These are phyloP conservation scores for Moesziomyces antarcticus DNA, from an alignment of 1,284 basidiomycete species.

Conservation along the genomic window DNA sequence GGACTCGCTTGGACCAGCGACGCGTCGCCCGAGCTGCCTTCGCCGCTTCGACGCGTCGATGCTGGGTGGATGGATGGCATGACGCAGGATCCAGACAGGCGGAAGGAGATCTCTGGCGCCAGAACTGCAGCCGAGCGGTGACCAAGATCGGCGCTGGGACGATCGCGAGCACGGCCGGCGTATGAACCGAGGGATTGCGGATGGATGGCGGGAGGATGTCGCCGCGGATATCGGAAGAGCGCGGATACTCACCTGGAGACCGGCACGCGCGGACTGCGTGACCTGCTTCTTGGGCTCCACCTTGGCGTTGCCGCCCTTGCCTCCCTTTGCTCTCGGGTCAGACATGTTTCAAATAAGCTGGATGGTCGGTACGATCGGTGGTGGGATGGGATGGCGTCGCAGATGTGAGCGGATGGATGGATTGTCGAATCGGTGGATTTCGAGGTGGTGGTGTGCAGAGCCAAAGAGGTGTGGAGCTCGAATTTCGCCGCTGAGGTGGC, in stretches of 20 bases:
- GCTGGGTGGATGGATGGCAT: conserved; percentile 10
- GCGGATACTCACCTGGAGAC: conserved; percentile 59
- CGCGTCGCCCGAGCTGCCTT: background rate
- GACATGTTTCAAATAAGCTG: conserved; percentile 27
- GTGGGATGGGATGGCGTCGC: background rate
- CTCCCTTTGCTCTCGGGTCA: conserved; percentile 53
- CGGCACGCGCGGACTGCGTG: conserved; percentile 58
- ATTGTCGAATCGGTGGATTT: background rate
- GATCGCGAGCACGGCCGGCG: background rate
- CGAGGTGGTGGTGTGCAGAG: background rate
- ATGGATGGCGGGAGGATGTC: conserved; percentile 8
- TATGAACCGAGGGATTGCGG: background rate
- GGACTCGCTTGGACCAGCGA: background rate
- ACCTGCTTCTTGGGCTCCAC: conserved; percentile 50
- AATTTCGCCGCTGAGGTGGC: background rate
- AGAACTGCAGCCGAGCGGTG: background rate
- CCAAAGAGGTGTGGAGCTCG: background rate
- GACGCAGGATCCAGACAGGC: background rate
- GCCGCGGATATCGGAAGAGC: too few relatives aligned
- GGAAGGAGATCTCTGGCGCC: background rate
- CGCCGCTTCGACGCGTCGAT: conserved; percentile 7
- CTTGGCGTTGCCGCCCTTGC: conserved; percentile 54
- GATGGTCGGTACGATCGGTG: conserved; percentile 1
- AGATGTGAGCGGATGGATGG: background rate
- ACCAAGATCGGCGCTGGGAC: background rate